A percentile compares a stretch with the other conserved stretches of the same genome.
These are phyloP conservation scores for Neurospora pannonica DNA, from an alignment of 495 filamentous ascomycete genomes.

Conservation along the genomic window DNA sequence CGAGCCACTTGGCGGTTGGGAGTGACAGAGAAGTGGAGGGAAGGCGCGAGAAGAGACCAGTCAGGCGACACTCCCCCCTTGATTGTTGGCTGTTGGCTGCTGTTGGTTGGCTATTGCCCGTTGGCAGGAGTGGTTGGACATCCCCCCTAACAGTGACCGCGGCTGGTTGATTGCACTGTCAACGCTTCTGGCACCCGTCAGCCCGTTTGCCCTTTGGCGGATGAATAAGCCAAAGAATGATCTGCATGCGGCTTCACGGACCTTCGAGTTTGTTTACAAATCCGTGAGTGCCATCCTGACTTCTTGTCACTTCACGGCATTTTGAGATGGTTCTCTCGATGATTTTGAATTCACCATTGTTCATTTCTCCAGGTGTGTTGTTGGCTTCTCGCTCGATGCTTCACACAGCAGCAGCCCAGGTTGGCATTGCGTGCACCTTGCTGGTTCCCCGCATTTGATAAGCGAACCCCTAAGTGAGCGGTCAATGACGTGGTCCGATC, in stretches of 20 bases:
- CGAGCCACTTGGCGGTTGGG: not conserved
- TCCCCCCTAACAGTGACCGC: not conserved
- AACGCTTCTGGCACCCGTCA: not conserved
- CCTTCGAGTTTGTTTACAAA: not conserved
- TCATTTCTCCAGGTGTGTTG: not conserved
- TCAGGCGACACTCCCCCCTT: conserved; percentile 2
- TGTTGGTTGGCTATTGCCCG: not conserved
- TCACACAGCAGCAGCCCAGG: not conserved
- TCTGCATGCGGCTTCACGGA: not conserved
- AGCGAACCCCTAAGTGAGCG: not conserved
- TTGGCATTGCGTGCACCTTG: not conserved
- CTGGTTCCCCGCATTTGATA: not conserved
- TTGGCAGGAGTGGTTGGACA: not conserved
- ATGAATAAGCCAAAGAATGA: not conserved
- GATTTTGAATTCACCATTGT: not conserved
- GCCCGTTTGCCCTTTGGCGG: not conserved
- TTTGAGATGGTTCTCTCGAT: not conserved
- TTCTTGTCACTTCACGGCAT: not conserved
- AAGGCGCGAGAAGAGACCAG: conserved; percentile 22
- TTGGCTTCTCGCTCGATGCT: not conserved
- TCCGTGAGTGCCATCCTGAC: not conserved
- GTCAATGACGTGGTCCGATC: not conserved
- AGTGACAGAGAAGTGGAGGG: conserved; percentile 20
- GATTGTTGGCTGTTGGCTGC: not conserved
- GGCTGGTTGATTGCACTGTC: not conserved